Evolutionary conservation across 2,329 filamentous ascomycete genomes (phyloP), one percentile per base, ranked within the genome.

Genomic region (Fusarium staphyleae): DNA sequence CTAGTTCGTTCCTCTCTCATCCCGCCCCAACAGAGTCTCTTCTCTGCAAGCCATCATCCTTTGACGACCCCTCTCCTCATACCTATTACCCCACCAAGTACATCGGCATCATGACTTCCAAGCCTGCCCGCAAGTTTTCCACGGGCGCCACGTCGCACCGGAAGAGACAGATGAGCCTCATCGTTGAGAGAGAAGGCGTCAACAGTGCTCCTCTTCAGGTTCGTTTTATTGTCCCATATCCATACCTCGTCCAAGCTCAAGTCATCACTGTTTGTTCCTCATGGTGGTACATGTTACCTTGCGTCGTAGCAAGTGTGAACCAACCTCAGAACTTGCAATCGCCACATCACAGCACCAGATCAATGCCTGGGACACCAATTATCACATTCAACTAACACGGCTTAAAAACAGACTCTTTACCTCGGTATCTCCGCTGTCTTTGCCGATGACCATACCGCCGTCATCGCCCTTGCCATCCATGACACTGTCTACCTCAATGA

Each of bases 401-500:
- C 16, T 41, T 32, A 40, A 52, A 45, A 28, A n/a, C 33, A 85
- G 82, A 80, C 80, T 5, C 77, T 88, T 40, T 90, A 82, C 61
- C 71, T 85, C 34, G 87, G 87, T 48, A 81, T 89, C 28, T 85
- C 87, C 3, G 82, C 82, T 33, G 75, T 81, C 40, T 75, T 80
- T 40, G 71, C 76, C 1, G 75, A 82, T 26, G 76, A 82, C 51
- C 75, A 77, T 44, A 79, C 79, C 1, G 77, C 85, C 10, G 80
- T 82, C 5, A 78, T 90, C 18, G 86, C 87, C 12, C 76, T 92
- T 41, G 88, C 87, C 4, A 81, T 89, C 57, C 88, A 91, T 58
- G 89, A 93, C 68, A 84, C 85, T 5, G 87, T 87, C 4, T 93
- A 93, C 68, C 83, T 89, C 16, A 78, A 90, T 36, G 89, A 93